A percentile compares a stretch with the other conserved stretches of the same genome.
Evolutionary conservation across 352 stramenopile genomes (phyloP).

Genomic region (Pythium coloratum): DNA sequence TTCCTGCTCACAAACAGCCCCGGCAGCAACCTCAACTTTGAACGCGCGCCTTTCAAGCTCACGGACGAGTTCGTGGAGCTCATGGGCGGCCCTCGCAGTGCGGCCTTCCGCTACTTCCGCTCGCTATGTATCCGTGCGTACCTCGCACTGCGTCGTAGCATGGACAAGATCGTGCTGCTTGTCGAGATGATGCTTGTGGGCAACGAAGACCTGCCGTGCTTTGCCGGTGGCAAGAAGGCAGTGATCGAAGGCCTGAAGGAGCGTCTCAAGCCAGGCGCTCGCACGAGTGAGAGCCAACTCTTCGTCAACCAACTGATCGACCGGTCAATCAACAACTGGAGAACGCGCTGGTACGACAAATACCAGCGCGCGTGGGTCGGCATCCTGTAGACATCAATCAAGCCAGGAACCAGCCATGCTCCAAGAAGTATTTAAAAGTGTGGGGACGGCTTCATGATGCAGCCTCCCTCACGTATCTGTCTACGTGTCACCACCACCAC

Average conservation of each 20-base stretch:
- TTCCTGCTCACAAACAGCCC: slow-evolving; percentile 96
- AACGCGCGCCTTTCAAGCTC: slow-evolving; percentile 97
- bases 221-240: slow-evolving; percentile 76
- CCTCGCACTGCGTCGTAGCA: slow-evolving; percentile 92
- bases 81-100: slow-evolving; percentile 92
- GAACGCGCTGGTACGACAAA: slow-evolving; percentile 90
- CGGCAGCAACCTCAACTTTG: slow-evolving; percentile 94
- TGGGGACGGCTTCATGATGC: neutral
- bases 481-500: neutral
- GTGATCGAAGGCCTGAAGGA: slow-evolving; percentile 77
- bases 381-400: slow-evolving; percentile 55
- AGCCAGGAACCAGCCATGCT: neutral
- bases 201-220: slow-evolving; percentile 85
- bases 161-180: slow-evolving; percentile 94
- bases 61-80: slow-evolving; percentile 95
- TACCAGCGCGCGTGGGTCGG: slow-evolving; percentile 88
- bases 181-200: slow-evolving; percentile 95
- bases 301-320: slow-evolving; percentile 88
- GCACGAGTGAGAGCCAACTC: slow-evolving; percentile 78
- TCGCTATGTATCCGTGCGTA: slow-evolving; percentile 96
- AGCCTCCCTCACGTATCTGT: neutral
- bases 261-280: slow-evolving; percentile 75
- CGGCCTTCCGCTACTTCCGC: slow-evolving; percentile 93
- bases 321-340: slow-evolving; percentile 88
- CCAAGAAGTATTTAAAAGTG: slow-evolving; percentile 4